Evolutionary conservation across 1,139 yeast genomes (phyloP).

Genomic region (Kodamaea suecica): DNA sequence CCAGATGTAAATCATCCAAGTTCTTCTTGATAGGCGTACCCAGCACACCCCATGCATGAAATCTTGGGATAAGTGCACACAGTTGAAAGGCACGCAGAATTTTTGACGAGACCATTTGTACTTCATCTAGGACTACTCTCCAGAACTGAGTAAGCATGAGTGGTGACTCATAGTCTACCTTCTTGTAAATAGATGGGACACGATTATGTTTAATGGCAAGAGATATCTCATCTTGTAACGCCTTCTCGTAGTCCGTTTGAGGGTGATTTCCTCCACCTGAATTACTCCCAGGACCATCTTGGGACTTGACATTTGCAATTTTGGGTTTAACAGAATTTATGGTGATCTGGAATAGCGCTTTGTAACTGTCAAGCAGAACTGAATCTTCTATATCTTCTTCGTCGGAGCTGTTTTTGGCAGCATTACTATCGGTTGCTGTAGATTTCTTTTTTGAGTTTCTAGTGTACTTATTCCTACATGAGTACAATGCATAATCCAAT

Average conservation of each 20-base stretch:
- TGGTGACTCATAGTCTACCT: constrained; percentile 69
- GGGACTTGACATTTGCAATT: constrained; percentile 25
- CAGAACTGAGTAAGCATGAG: constrained; percentile 81
- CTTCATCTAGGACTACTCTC: constrained; percentile 90
- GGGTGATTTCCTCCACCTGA: constrained; percentile 12
- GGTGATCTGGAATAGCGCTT: constrained; percentile 30
- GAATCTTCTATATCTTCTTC: constrained; percentile 9
- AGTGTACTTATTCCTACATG: constrained; percentile 56
- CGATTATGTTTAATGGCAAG: constrained; percentile 33
- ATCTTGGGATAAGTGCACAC: constrained; percentile 74
- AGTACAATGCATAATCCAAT: constrained; percentile 75
- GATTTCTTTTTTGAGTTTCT: constrained; percentile 28
- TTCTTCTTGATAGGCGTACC: constrained; percentile 84
- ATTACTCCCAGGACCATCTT: too few species aligned
- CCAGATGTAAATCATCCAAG: constrained; percentile 65
- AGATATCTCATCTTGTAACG: constrained; percentile 35
- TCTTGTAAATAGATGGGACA: constrained; percentile 23
- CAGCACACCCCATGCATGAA: constrained; percentile 94
- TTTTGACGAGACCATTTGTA: constrained; percentile 82
- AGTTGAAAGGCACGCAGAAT: constrained; percentile 75
- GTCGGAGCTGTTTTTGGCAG: constrained; percentile 5
- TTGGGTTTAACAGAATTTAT: constrained; percentile 26
- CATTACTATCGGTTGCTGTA: constrained; percentile 13
- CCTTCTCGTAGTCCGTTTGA: constrained; percentile 36
- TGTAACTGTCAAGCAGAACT: constrained; percentile 20